phyloP scores from a whole-genome alignment of 1,284 basidiomycete genomes.

The Puccinia horiana region DNA sequence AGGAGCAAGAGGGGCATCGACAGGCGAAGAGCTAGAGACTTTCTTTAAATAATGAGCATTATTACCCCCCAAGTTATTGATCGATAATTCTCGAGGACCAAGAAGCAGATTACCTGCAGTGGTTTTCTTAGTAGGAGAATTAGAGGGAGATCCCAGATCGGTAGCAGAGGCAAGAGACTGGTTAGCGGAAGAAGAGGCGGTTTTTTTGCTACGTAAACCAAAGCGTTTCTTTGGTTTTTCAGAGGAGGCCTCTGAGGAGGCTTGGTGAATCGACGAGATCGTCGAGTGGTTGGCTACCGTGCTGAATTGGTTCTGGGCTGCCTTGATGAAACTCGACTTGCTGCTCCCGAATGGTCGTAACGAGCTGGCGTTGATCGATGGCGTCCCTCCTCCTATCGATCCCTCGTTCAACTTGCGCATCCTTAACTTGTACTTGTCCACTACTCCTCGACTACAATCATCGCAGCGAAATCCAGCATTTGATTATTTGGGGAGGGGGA shows the following conservation, averaged over 20 bases:
- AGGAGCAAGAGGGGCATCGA: neutral
- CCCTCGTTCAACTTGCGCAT: conserved; percentile 38
- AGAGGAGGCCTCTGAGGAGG: neutral
- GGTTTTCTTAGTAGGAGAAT: too few relatives aligned
- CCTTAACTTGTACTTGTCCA: conserved; percentile 38
- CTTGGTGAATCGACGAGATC: neutral
- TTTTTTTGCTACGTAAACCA: neutral
- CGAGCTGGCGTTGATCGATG: neutral
- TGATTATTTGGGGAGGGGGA: too few relatives aligned
- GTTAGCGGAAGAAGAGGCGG: neutral
- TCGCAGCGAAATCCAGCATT: conserved; percentile 64
- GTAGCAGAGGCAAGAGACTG: neutral
- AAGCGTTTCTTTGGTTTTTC: conserved; percentile 9
- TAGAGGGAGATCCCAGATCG: too few relatives aligned
- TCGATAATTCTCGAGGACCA: too few relatives aligned
- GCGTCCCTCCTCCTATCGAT: neutral
- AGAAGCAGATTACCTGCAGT: too few relatives aligned
- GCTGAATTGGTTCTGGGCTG: conserved; percentile 12
- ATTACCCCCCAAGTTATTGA: too few relatives aligned
- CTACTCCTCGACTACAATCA: conserved; percentile 52
- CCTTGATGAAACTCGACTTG: conserved; percentile 21
- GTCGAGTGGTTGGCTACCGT: conserved; percentile 2
- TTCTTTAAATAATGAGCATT: too few relatives aligned
- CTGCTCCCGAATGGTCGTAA: neutral
- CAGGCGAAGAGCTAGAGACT: too few relatives aligned